Base-by-base conservation (phyloP, 345 rosid species). In the Populus alba region DNA sequence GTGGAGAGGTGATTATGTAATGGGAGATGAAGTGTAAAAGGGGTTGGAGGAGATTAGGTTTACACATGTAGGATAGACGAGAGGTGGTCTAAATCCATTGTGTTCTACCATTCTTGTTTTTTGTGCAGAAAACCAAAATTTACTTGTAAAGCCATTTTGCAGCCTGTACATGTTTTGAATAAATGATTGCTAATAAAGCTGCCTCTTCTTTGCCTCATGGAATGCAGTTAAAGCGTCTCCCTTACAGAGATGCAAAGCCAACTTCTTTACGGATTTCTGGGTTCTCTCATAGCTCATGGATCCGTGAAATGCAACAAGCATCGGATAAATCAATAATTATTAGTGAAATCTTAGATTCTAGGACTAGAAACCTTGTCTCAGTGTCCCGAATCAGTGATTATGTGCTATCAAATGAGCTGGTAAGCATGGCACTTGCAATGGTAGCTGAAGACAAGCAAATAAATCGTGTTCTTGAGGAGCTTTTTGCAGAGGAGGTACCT, bases 401-500 rank as follows among this genome's bases (percentile, higher is more conserved):
- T 79, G 95, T 95, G 62, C 87, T 95, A 55, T 95, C 97, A 22
- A 91, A 95, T 81, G 97, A 91, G 83, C 83, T 95, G 70, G 97
- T 92, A 68, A 92, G 98, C 81, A 95, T 95, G 97, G 98, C 97
- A 66, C 87, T 95, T 25, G 98, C 97, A 11, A 92, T 91, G 97
- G 98, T 95, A 16, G 97, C 97, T 25, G 97, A 92, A 76, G 97
- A 95, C 89, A 91, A 91, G 83, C 97, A 95, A 86, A 95, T 95
- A 71, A 92, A 95, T 83, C 97, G 95, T 55, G 98, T 92, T 70
- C 92, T 92, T 0, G 94, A 95, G 85, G 97, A 91, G 77, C 90
- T 92, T 13, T 95, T 95, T 49, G 93, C 97, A 1, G 97, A 91
- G 82, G 86, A 95, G 91, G 97, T 92, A 92, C 4, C 27, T 22